Evolutionary conservation across 495 filamentous ascomycete species (phyloP).

Genomic region (Podospora australis): DNA sequence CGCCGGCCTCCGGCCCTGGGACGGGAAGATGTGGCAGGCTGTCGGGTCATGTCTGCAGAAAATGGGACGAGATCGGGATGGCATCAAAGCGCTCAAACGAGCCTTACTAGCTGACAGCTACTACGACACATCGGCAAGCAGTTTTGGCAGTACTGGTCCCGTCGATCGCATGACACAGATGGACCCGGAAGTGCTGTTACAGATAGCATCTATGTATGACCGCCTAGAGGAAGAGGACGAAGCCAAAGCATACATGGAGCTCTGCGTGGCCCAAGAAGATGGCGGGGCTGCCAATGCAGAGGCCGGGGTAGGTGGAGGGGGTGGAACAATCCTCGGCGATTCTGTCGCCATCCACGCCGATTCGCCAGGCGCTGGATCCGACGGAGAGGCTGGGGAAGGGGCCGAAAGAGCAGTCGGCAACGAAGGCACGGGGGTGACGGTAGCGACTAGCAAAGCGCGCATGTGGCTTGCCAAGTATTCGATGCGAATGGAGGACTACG

Average conservation of each 20-base stretch:
- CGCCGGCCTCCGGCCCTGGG: conserved; percentile 81
- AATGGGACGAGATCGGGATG: conserved; percentile 73
- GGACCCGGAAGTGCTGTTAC: conserved; percentile 83
- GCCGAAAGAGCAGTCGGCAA: conserved; percentile 33
- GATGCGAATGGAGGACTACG: conserved; percentile 65
- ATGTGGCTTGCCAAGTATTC: conserved; percentile 89
- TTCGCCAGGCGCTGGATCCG: conserved; percentile 43
- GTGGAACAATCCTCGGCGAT: no score
- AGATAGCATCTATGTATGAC: conserved; percentile 88
- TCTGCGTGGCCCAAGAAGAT: conserved; percentile 85
- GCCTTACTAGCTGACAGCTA: conserved; percentile 79
- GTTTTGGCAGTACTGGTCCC: conserved; percentile 36
- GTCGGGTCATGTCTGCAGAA: conserved; percentile 86
- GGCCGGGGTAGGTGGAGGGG: conserved; percentile 16
- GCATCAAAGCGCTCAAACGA: conserved; percentile 90
- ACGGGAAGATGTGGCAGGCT: conserved; percentile 98
- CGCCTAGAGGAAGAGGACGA: conserved; percentile 66
- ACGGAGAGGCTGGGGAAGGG: conserved; percentile 41
- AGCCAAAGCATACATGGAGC: conserved; percentile 87
- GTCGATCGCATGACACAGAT: conserved; percentile 48
- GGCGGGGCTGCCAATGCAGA: conserved; percentile 33
- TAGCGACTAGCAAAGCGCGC: conserved; percentile 81
- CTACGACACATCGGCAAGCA: conserved; percentile 53
- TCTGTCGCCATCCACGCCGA: conserved; percentile 40
- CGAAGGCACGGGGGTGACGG: conserved; percentile 70